Evolutionary conservation across 140 eudicot species (phyloP), one percentile per base, ranked within the genome.

Genomic region (Bidens hawaiensis): DNA sequence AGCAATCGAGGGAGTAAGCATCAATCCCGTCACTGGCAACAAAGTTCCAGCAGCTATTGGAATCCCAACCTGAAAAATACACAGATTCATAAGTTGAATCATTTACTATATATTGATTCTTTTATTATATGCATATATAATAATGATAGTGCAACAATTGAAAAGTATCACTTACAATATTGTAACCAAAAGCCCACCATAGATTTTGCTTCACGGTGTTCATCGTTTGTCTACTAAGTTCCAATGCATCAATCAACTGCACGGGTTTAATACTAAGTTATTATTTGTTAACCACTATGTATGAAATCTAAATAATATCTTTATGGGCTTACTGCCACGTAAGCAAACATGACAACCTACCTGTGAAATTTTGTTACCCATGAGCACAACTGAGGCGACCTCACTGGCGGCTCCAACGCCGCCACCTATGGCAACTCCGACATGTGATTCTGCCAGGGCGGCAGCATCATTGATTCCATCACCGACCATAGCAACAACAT

Each of bases 121-220:
- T n/a, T n/a, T n/a, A n/a, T n/a, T n/a, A n/a, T n/a, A n/a, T n/a
- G n/a, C n/a, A n/a, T n/a, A n/a, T n/a, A n/a, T n/a, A n/a, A n/a
- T n/a, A n/a, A n/a, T n/a, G n/a, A n/a, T n/a, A n/a, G n/a, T 4
- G 51, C 33, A 58, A 65, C 14, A 34, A 43, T 12, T 31, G 42
- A 69, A 13, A 26, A 42, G 21, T 51, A 51, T 31, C 64, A 79
- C 96, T 79, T 70, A 88, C 95, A 54, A 93, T 93, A 80, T 93
- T 93, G 82, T 93, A 93, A 10, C 82, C 99, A 69, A 93, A 93
- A 34, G 99, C 99, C 99, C 99, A 93, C 96, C 99, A 93, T 15
- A 93, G 96, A 71, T 93, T 93, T 67, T 93, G 99, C 86, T 85
- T 93, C 64, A 93, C 89, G 10, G 99, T 93, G 75, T 75, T 93